phyloP scores from a whole-genome alignment of 2,329 filamentous ascomycete genomes.

The Curvularia verruculosa region DNA sequence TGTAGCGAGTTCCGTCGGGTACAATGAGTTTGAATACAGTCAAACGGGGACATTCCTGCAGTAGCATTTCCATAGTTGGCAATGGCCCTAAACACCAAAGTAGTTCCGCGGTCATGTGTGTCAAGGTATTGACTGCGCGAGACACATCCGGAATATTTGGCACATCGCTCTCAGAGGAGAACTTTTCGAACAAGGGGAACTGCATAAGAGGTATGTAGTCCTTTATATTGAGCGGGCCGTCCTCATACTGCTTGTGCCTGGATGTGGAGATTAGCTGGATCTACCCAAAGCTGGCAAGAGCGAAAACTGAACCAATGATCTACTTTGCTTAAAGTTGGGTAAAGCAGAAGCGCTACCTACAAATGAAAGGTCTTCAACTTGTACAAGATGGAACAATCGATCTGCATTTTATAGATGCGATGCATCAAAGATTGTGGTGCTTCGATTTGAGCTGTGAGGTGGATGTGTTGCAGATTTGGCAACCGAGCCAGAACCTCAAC shows the following conservation, averaged over 20 bases:
- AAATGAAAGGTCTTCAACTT: conserved; percentile 15
- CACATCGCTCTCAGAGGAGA: conserved; percentile 6
- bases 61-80: conserved; percentile 1
- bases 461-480: conserved; percentile 9
- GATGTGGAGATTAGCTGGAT: not conserved
- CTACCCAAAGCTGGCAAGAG: not conserved
- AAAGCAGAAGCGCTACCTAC: not conserved
- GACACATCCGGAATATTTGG: not conserved
- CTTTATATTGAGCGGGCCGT: not conserved
- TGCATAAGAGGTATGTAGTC: conserved; percentile 9
- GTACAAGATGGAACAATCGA: not conserved
- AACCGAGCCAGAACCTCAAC: conserved; percentile 5
- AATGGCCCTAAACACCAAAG: conserved; percentile 8
- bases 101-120: conserved; percentile 1
- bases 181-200: conserved; percentile 5
- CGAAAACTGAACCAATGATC: not conserved
- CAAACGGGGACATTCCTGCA: conserved; percentile 1
- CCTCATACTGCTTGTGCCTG: conserved; percentile 13
- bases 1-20: not conserved
- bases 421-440: conserved; percentile 9
- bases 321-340: not conserved
- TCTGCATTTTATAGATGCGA: conserved; percentile 8
- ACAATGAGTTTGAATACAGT: not conserved
- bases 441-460: conserved; percentile 7
- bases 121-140: not conserved